Evolutionary conservation across 2,329 filamentous ascomycete genomes (phyloP), one percentile per base, ranked within the genome.

Genomic region (Sclerotinia spermophila): DNA sequence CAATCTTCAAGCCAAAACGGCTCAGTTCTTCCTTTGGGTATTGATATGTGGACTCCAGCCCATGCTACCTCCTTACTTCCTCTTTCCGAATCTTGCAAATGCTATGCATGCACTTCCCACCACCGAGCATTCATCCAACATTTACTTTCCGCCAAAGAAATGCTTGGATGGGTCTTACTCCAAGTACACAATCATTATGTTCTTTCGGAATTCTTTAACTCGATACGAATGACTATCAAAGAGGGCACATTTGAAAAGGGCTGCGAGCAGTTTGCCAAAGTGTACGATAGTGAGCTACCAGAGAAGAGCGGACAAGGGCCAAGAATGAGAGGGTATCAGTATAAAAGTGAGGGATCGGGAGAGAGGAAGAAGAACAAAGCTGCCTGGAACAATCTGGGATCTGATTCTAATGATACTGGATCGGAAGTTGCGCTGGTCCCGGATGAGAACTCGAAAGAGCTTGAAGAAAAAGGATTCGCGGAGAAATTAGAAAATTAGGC

Each of bases 161-260:
- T 99, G 96, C 88, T 97, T 6, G 95, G 91, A 35, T 99, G 96
- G 96, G 92, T 91, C 0, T 85, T 99, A 11, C 84, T 99, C 11
- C 95, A 98, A 80, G 86, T 97, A 5, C 96, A 99, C 82, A 99
- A 99, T 79, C 90, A 96, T 79, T 85, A 89, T 72, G 82, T 91
- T 11, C 81, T 97, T 68, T 85, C 87, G 60, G 77, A 82, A 0
- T 97, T 98, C 82, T 97, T 98, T 80, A 80, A 83, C 0, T 86
- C 84, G 0, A 83, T 97, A 10, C 88, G 95, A 30, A 78, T 81
- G 2, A 89, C 88, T 69, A 90, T 98, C 24, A 79, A 80, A 45
- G 79, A 80, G 0, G 81, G 82, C 1, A 82, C 80, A 0, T 97
- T 97, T 77, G 86, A 88, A 68, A 82, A 82, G 5, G 81, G 80